Conservation (phyloP, 192 early-diverging fungal genomes). For the Chytriomyces sp. region DNA sequence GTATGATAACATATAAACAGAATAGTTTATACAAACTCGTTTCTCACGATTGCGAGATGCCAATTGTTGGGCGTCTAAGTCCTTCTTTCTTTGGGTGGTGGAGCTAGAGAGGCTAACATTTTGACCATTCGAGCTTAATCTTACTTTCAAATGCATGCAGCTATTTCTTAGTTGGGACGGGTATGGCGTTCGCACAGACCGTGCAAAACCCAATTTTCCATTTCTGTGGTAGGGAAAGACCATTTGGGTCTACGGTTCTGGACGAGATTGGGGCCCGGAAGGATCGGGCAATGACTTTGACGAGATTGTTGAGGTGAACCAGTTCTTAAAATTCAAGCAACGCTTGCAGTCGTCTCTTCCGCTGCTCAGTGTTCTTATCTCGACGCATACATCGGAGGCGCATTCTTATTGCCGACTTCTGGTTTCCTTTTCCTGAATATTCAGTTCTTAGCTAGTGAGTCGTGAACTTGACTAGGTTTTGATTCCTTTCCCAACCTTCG, state of each 20-base stretch:
- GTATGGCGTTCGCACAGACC: not conserved
- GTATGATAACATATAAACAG: too few relatives aligned
- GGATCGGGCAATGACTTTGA: slow-evolving; percentile 61
- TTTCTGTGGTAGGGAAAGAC: not conserved
- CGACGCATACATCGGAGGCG: slow-evolving; percentile 62
- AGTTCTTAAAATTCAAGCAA: slow-evolving; percentile 42
- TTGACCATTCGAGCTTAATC: too few relatives aligned
- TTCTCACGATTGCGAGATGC: too few relatives aligned
- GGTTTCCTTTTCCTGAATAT: slow-evolving; percentile 73
- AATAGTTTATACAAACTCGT: too few relatives aligned
- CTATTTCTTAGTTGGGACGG: too few relatives aligned
- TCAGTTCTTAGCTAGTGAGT: slow-evolving; percentile 74
- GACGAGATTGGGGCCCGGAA: slow-evolving; percentile 65
- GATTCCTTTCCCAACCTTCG: not conserved
- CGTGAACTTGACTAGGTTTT: not conserved
- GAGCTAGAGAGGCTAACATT: not conserved
- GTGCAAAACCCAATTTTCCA: slow-evolving; percentile 18
- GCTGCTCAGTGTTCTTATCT: slow-evolving; percentile 77
- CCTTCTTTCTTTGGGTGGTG: slow-evolving; percentile 21
- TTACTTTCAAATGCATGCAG: too few relatives aligned
- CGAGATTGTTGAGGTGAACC: slow-evolving; percentile 59
- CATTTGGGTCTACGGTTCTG: too few relatives aligned
- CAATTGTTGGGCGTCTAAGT: slow-evolving; percentile 20
- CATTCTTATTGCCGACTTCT: slow-evolving; percentile 54
- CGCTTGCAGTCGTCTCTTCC: slow-evolving; percentile 61